Evolutionary conservation across 2,329 filamentous ascomycete genomes (phyloP), one percentile per base, ranked within the genome.

Genomic region (Ceratocystis colombiana): DNA sequence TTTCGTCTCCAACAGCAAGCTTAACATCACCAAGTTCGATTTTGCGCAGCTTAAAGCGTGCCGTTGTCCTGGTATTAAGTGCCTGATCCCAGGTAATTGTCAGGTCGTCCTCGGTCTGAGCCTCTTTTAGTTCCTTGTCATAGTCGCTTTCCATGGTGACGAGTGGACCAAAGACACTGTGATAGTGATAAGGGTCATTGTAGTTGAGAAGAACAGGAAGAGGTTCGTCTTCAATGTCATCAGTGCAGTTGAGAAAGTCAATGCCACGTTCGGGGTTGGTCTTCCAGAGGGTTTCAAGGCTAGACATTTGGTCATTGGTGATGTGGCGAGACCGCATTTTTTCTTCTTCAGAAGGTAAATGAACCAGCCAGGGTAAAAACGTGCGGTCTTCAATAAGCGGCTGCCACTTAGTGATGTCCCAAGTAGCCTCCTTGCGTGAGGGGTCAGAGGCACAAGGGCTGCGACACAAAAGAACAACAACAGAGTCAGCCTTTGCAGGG

Each of bases 71-170:
- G 79, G 96, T 96, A 79, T 99, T 99, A 61, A 99, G 80, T 70
- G 92, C 94, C 71, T 90, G 86, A 73, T 96, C 90, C 94, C 94
- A 99, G 66, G 90, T 88, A 68, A 99, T 91, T 50, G 92, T 84
- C 50, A 99, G 79, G n/a, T 89, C 89, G 76, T 99, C 94, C 77
- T 99, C 94, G 1, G 91, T 96, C 75, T 99, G 94, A 0, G 93
- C 91, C 75, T 99, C 94, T 78, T 99, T 99, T 71, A 99, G 82
- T 77, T 99, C 97, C 76, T 95, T 93, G 76, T 99, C 94, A 74
- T 99, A 99, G 76, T 99, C 94, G 55, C 94, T 96, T 76, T 99
- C 94, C 76, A 99, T 99, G 79, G 97, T 99, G 72, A 99, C 95
- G 15, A 99, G 81, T 0, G 94, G 94, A 0, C 94, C 94, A 74